Conservation (phyloP, 2,329 filamentous ascomycete species). For the Periconia sp. region DNA sequence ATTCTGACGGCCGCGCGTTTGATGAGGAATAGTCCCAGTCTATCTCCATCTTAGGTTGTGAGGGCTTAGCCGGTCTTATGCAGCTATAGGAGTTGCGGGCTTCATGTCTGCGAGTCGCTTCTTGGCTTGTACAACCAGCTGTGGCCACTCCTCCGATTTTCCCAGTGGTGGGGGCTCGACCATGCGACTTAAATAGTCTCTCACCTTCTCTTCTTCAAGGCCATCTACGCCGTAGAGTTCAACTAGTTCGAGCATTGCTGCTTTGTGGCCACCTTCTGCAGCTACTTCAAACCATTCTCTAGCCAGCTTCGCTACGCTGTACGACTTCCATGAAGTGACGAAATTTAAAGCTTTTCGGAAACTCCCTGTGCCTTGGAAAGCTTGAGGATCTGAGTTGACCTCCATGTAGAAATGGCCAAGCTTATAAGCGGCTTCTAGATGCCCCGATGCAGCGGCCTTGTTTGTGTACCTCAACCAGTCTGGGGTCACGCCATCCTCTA, state of each 20-base stretch:
- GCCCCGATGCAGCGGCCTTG: conserved; percentile 52
- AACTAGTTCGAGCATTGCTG: conserved; percentile 32
- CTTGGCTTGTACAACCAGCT: conserved; percentile 28
- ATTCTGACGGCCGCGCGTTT: too few species aligned
- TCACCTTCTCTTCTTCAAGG: conserved; percentile 18
- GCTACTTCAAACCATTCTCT: conserved; percentile 40
- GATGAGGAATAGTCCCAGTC: too few species aligned
- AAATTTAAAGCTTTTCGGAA: conserved; percentile 29
- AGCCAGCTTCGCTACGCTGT: conserved; percentile 23
- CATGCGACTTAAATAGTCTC: conserved; percentile 19
- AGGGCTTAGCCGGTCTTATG: not conserved
- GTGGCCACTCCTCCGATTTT: conserved; percentile 33
- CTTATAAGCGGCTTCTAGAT: conserved; percentile 44
- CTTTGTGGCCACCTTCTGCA: conserved; percentile 34
- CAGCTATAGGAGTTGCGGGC: not conserved
- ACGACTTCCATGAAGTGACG: conserved; percentile 25
- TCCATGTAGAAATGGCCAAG: conserved; percentile 50
- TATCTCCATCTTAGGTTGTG: too few species aligned
- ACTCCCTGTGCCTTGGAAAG: conserved; percentile 11
- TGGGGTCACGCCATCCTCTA: conserved; percentile 30
- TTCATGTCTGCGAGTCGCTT: conserved; percentile 19
- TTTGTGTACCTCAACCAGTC: conserved; percentile 53
- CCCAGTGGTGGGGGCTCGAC: conserved; percentile 18
- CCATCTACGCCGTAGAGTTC: conserved; percentile 22
- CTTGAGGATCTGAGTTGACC: conserved; percentile 28